Evolutionary conservation across 164 flowering plant species (phyloP), one percentile per base, ranked within the genome.

Genomic region (Santalum album): DNA sequence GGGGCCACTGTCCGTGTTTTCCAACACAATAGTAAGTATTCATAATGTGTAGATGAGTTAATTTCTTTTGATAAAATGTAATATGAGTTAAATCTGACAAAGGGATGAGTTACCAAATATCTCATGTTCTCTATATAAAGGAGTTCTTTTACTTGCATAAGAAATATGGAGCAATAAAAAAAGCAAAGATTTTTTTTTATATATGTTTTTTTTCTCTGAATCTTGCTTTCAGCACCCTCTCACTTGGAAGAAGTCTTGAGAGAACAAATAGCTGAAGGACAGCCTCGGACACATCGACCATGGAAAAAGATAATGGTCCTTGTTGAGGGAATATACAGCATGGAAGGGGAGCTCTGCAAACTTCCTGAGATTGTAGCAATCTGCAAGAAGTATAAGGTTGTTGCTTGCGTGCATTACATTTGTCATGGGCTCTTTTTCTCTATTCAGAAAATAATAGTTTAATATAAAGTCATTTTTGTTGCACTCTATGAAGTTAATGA

Each of bases 311-410:
- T 94, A 25, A 77, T 90, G 62, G 96, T 94, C 53, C 60, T 94
- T 54, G 92, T 90, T 39, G 99, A 94, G 72, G 99, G 99, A 7
- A 94, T 94, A 51, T 94, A 94, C 65, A 87, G 99, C 60, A 94
- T 94, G 99, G 99, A 94, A 78, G 97, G 99, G 26, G 99, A 94
- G 62, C 80, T 94, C n/a, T 87, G 99, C 72, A 80, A 89, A 74
- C 95, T 94, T 58, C 96, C 97, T 17, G 99, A 94, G 71, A 86
- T 94, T 38, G 75, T 94, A 56, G 75, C 86, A 27, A 64, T 81
- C 42, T 83, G 86, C 83, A 83, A 83, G 62, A 81, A 81, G 61
- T 83, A 83, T 68, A 87, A 87, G 95, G 99, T 89, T 36, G 48
- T 4, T 59, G 22, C 23, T 11, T 45, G 24, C 53, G 14, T 40